Conservation (phyloP, 164 flowering plant genomes). For the Stephania yunnanensis region DNA sequence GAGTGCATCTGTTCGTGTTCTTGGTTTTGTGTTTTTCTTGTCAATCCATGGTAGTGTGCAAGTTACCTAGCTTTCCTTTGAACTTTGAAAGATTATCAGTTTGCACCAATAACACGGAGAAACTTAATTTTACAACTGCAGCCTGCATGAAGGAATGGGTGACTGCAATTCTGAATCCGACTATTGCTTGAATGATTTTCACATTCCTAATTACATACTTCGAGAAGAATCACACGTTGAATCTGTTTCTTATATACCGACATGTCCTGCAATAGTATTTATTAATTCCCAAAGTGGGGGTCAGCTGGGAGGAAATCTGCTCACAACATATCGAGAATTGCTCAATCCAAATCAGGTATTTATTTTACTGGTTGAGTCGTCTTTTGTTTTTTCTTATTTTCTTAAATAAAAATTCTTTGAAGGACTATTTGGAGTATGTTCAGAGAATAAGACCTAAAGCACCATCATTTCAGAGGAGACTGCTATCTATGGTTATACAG, state of each 20-base stretch:
- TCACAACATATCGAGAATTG: conserved; percentile 46
- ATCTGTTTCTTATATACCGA: conserved; percentile 24
- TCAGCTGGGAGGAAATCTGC: conserved; percentile 76
- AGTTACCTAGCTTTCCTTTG: neutral
- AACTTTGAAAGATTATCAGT: neutral
- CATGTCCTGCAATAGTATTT: conserved; percentile 75
- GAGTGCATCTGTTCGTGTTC: neutral
- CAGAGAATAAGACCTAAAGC: no score
- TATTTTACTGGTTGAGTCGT: neutral
- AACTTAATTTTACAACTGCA: conserved; percentile 15
- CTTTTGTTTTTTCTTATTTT: neutral
- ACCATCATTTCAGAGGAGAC: no score
- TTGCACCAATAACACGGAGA: neutral
- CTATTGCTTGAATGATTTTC: conserved; percentile 32
- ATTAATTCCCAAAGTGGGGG: conserved; percentile 87
- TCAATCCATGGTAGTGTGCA: no score
- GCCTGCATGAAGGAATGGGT: conserved; percentile 28
- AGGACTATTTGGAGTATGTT: no score
- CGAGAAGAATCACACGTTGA: conserved; percentile 24
- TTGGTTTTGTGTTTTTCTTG: neutral
- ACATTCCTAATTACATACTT: conserved; percentile 63
- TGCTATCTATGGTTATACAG: no score
- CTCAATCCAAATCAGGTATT: conserved; percentile 67
- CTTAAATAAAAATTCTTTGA: no score
- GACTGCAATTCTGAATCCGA: conserved; percentile 19